Conservation (phyloP, 2,329 filamentous ascomycete species). For the Epichloe baconii region DNA sequence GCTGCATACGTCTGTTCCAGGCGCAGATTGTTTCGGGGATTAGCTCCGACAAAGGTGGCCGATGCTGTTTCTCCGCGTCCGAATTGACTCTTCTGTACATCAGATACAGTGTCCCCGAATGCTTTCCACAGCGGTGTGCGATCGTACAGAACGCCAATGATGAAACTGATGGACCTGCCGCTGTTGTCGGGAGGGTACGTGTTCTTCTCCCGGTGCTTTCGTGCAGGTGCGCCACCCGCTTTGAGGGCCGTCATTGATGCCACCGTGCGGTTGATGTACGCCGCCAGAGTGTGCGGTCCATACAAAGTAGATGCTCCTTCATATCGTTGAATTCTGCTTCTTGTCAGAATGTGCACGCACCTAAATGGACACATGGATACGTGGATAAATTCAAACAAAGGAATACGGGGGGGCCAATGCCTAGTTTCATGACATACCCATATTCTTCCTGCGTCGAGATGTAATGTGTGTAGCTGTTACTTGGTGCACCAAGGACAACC, state of each 20-base stretch:
- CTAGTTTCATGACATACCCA: conserved; percentile 10
- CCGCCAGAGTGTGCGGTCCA: conserved; percentile 71
- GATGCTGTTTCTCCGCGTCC: conserved; percentile 43
- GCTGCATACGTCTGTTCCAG: conserved; percentile 66
- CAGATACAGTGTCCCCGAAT: conserved; percentile 54
- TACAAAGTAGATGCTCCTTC: conserved; percentile 85
- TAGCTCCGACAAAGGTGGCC: conserved; percentile 69
- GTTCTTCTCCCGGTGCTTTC: conserved; percentile 24
- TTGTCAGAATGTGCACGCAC: conserved; percentile 1
- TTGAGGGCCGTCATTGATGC: conserved; percentile 55
- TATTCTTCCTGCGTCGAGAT: conserved; percentile 59
- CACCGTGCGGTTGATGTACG: conserved; percentile 71
- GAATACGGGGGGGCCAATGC: not conserved
- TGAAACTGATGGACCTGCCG: conserved; percentile 62
- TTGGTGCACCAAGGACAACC: conserved; percentile 74
- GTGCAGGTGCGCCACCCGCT: conserved; percentile 24
- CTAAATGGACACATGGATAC: not conserved
- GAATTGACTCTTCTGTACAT: conserved; percentile 36
- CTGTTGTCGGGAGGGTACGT: conserved; percentile 65
- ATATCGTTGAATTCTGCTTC: conserved; percentile 59
- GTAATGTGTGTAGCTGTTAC: conserved; percentile 78
- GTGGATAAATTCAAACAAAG: not conserved
- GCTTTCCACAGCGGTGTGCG: conserved; percentile 46
- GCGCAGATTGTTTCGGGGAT: conserved; percentile 74
- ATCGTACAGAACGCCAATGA: conserved; percentile 65